phyloP scores from a whole-genome alignment of 305 asterid species.

The Fraxinus greggii region DNA sequence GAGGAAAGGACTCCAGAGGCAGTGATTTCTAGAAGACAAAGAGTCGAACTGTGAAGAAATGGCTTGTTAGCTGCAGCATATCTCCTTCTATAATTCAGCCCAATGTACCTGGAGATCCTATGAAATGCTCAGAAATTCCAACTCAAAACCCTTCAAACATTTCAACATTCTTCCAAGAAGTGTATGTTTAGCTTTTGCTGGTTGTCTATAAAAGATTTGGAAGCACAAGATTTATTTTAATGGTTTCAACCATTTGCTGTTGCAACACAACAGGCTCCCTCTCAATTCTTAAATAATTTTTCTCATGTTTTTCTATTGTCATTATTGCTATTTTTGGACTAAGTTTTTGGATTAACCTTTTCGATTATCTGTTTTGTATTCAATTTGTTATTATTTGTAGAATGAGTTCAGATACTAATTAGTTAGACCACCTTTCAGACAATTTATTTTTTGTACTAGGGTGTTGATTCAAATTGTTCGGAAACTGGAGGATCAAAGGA shows the following conservation, averaged over 20 bases:
- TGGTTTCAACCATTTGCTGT: slow-evolving; percentile 45
- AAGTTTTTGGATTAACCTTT: slow-evolving; percentile 4
- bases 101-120: slow-evolving; percentile 49
- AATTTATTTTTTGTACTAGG: neutral
- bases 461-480: neutral
- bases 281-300: neutral
- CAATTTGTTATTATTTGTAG: neutral
- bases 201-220: neutral
- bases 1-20: neutral
- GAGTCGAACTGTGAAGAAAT: neutral
- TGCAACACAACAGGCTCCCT: slow-evolving; percentile 31
- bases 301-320: neutral
- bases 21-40: neutral
- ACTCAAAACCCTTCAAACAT: slow-evolving; percentile 20
- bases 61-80: neutral
- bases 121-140: slow-evolving; percentile 31
- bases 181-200: neutral
- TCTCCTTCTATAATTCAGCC: slow-evolving; percentile 18
- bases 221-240: neutral
- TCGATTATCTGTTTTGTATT: neutral
- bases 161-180: slow-evolving; percentile 10
- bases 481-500: neutral
- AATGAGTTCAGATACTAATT: neutral
- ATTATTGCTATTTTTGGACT: neutral
- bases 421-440: neutral